Evolutionary conservation across 2,329 filamentous ascomycete genomes (phyloP), one percentile per base, ranked within the genome.

Genomic region (Dactylellina leptospora): DNA sequence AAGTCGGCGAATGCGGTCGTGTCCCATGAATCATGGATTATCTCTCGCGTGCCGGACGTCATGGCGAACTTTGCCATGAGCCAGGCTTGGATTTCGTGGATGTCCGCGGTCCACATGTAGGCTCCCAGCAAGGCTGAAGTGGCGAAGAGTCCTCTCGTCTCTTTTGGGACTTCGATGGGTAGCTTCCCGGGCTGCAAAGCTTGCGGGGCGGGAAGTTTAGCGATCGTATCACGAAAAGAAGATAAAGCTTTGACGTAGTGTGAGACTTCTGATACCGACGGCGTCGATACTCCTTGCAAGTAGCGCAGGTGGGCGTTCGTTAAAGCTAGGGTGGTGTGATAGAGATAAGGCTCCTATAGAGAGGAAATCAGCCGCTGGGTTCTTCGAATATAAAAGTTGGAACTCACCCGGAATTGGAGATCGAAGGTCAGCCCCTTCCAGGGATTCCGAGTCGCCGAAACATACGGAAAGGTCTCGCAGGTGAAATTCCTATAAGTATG

Each of bases 351-450:
- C 42, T 38, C 54, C 66, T 71, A 5, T 4, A 3, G 18, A n/a
- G 18, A 40, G 13, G 11, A n/a, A 16, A 9, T 40, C 8, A 40
- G 36, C 36, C 8, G 4, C 36, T 4, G 11, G 10, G 4, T 36
- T 16, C n/a, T n/a, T n/a, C n/a, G n/a, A n/a, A n/a, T n/a, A n/a
- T n/a, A n/a, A n/a, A n/a, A 28, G 16, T n/a, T 8, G 2, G 16
- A 2, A 20, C 48, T 30, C 59, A 71, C 66, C 22, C 20, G 33
- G 40, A 71, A 71, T 28, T 71, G 66, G 11, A 63, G 27, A 22
- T 71, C 66, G 10, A 71, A 71, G 22, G 66, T 63, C 20, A 71
- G 27, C 3, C n/a, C 4, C 30, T 62, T 62, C 66, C 66, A 71
- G 2, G 66, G 66, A 42, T 71, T 71, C 9, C 33, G 30, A 11